phyloP scores from a whole-genome alignment of 495 filamentous ascomycete species.

The Daldinia childiae region DNA sequence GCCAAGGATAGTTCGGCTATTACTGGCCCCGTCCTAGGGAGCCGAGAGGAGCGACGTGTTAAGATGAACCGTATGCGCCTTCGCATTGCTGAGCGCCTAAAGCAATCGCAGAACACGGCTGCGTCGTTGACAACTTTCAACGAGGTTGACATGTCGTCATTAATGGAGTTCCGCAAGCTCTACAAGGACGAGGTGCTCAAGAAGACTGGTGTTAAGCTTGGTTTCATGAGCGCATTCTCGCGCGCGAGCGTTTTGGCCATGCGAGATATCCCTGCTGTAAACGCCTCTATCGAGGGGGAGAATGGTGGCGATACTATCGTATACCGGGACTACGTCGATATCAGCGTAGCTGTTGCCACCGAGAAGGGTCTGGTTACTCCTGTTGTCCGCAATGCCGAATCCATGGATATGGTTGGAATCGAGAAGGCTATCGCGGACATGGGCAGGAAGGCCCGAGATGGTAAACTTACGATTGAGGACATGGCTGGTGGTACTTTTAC shows the following conservation, averaged over 20 bases:
- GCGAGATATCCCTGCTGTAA: constrained; percentile 94
- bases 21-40: constrained; percentile 65
- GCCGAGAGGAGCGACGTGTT: constrained; percentile 89
- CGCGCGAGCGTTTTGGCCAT: constrained; percentile 91
- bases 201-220: constrained; percentile 96
- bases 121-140: constrained; percentile 98
- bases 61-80: constrained; percentile 99
- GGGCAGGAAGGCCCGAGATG: constrained; percentile 96
- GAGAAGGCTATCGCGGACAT: constrained; percentile 93
- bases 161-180: constrained; percentile 95
- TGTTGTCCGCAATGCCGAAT: constrained; percentile 92
- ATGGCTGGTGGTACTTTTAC: constrained; percentile 99
- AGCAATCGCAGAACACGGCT: constrained; percentile 99
- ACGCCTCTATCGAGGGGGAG: constrained; percentile 96
- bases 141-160: constrained; percentile 97
- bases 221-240: constrained; percentile 98
- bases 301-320: constrained; percentile 97
- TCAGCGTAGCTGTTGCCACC: constrained; percentile 96
- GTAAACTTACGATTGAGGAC: constrained; percentile 98
- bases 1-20: constrained; percentile 49
- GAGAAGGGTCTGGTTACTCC: constrained; percentile 98
- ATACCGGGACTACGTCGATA: constrained; percentile 97
- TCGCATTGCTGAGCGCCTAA: constrained; percentile 94
- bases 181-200: constrained; percentile 98
- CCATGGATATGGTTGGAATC: constrained; percentile 85